Evolutionary conservation across 2,329 filamentous ascomycete genomes (phyloP).

Genomic region (Graphilbum sp.): DNA sequence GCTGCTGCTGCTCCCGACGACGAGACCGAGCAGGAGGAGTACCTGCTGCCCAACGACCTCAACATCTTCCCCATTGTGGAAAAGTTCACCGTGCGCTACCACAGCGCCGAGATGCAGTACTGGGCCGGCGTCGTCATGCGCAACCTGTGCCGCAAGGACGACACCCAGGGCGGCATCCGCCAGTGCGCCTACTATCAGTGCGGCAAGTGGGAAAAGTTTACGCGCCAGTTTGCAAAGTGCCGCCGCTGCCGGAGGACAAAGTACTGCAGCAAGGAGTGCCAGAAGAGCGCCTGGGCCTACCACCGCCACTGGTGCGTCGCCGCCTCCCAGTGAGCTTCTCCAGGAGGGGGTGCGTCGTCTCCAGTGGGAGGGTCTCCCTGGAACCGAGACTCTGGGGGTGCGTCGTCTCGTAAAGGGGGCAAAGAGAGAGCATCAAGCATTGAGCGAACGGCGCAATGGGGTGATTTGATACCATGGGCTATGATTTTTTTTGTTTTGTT

Average conservation of each 20-base stretch:
- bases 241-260: conserved; percentile 90
- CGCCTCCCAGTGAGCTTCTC: conserved; percentile 46
- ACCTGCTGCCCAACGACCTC: conserved; percentile 81
- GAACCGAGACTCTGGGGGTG: no score
- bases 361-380: no score
- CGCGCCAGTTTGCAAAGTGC: conserved; percentile 95
- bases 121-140: conserved; percentile 99
- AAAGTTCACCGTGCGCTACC: conserved; percentile 92
- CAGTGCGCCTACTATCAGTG: conserved; percentile 98
- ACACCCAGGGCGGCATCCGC: conserved; percentile 80
- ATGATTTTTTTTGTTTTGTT: not conserved
- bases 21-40: conserved; percentile 65
- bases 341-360: no score
- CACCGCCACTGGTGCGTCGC: conserved; percentile 95
- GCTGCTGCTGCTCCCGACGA: no score
- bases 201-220: conserved; percentile 95
- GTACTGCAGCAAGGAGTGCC: conserved; percentile 99
- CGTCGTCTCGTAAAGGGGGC: not conserved
- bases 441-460: not conserved
- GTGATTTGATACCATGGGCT: not conserved
- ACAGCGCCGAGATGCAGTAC: conserved; percentile 97
- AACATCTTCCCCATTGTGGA: conserved; percentile 98
- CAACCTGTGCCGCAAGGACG: conserved; percentile 95
- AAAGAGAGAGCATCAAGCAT: not conserved
- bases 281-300: conserved; percentile 97